Evolutionary conservation across 176 grass and related monocot species (phyloP).

Genomic region (Cenchrus fungigraminus): DNA sequence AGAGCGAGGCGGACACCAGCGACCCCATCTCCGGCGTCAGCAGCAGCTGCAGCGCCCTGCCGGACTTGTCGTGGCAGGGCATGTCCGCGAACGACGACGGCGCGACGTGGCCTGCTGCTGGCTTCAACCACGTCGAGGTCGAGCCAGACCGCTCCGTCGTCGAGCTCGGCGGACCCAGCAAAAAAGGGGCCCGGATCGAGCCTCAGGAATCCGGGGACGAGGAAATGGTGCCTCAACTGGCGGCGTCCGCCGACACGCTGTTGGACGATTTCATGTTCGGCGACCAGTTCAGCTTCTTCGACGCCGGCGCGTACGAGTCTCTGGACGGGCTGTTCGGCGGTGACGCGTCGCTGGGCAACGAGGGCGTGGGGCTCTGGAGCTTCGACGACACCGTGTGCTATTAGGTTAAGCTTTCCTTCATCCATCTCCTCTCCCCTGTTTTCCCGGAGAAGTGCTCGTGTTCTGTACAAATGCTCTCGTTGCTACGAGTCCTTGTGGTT

Average conservation of each 20-base stretch:
- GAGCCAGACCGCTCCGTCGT: neutral
- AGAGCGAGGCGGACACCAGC: neutral
- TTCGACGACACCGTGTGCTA: conserved; percentile 54
- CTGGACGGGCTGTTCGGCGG: conserved; percentile 31
- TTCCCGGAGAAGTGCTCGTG: neutral
- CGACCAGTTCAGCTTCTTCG: conserved; percentile 45
- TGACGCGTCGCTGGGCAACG: conserved; percentile 28
- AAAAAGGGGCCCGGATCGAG: conserved; percentile 27
- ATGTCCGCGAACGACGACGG: conserved; percentile 24
- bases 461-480: too few species aligned
- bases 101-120: neutral
- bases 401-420: neutral
- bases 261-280: conserved; percentile 37
- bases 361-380: conserved; percentile 57
- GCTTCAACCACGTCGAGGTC: neutral
- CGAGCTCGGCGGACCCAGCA: neutral
- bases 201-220: neutral
- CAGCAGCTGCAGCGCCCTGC: neutral
- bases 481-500: too few species aligned
- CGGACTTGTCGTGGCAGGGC: conserved; percentile 48
- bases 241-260: neutral
- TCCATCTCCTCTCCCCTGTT: neutral
- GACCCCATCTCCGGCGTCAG: neutral
- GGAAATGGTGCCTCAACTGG: neutral
- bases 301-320: conserved; percentile 33